A percentile compares a stretch with the other conserved stretches of the same genome.
These are phyloP conservation scores for Aspergillus sp. DNA, from an alignment of 2,329 filamentous ascomycete genomes.

Conservation along the genomic window DNA sequence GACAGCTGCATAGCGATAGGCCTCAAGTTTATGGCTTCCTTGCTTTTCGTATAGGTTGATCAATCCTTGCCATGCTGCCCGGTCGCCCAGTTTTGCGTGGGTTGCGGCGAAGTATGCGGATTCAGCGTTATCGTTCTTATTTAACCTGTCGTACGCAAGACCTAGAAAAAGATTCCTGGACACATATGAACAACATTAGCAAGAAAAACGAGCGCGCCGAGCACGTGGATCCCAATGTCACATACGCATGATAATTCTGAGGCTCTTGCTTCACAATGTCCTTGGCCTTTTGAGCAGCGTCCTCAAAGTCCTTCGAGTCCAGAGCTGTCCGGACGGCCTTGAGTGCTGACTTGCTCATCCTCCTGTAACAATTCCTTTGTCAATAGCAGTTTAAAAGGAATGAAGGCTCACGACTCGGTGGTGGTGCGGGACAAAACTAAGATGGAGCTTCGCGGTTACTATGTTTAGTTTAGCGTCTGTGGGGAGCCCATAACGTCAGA, in stretches of 20 bases:
- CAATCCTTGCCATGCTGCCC: slow-evolving; percentile 86
- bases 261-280: slow-evolving; percentile 65
- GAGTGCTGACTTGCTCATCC: slow-evolving; percentile 60
- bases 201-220: slow-evolving; percentile 1
- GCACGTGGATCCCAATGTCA: slow-evolving; percentile 4
- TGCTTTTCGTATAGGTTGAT: slow-evolving; percentile 79
- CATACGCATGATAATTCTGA: slow-evolving; percentile 74
- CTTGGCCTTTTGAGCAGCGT: slow-evolving; percentile 63
- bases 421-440: neutral
- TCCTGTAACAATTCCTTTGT: slow-evolving; percentile 20
- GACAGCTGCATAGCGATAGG: slow-evolving; percentile 67
- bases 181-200: slow-evolving; percentile 7
- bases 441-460: neutral
- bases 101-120: slow-evolving; percentile 68
- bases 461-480: neutral
- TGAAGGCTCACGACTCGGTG: neutral
- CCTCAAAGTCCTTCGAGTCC: slow-evolving; percentile 70
- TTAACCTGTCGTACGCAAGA: slow-evolving; percentile 72
- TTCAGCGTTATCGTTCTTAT: slow-evolving; percentile 65
- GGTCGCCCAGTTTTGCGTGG: slow-evolving; percentile 63
- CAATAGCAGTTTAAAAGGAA: neutral
- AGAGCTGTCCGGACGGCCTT: slow-evolving; percentile 76
- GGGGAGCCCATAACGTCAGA: slow-evolving; percentile 20
- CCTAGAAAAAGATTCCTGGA: slow-evolving; percentile 74
- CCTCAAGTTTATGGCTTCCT: slow-evolving; percentile 58